Evolutionary conservation across 2,329 filamentous ascomycete genomes (phyloP).

Genomic region (Ophiostoma sp.): DNA sequence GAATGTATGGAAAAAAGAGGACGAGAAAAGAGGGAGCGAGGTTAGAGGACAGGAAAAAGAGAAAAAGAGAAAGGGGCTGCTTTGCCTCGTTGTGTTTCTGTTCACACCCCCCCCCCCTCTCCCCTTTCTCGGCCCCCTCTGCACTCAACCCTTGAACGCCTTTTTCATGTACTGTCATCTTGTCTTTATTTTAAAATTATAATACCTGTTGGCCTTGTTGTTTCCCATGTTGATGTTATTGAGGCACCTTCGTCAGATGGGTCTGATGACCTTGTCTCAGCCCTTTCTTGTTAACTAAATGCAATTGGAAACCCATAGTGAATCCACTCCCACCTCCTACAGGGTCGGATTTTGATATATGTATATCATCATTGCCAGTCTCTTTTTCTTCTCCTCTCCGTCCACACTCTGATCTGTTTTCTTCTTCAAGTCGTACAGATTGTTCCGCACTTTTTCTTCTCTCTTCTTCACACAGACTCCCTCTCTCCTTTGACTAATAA

Average conservation of each 20-base stretch:
- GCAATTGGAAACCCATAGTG: slow-evolving; percentile 16
- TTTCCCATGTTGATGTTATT: slow-evolving; percentile 15
- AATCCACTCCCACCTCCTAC: slow-evolving; percentile 19
- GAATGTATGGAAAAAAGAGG: slow-evolving; percentile 15
- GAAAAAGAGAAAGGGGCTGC: slow-evolving; percentile 10
- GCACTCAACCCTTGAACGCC: slow-evolving; percentile 6
- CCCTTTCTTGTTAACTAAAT: slow-evolving; percentile 21
- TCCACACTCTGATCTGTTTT: background rate
- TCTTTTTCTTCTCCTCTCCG: background rate
- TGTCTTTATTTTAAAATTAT: background rate
- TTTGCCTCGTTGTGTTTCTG: background rate
- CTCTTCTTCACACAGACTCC: background rate
- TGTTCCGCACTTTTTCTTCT: slow-evolving; percentile 1
- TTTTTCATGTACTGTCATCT: slow-evolving; percentile 1
- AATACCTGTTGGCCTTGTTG: background rate
- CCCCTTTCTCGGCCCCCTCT: slow-evolving; percentile 7
- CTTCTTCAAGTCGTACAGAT: background rate
- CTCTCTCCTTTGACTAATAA: background rate
- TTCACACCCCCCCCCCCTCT: slow-evolving; percentile 6
- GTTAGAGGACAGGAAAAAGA: slow-evolving; percentile 9
- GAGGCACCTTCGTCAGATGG: slow-evolving; percentile 19
- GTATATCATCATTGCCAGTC: background rate
- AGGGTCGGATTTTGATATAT: slow-evolving; percentile 17
- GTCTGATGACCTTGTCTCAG: slow-evolving; percentile 27
- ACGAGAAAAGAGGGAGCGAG: slow-evolving; percentile 17